These are phyloP conservation scores for Plasmodium falciparum DNA, from an alignment of 169 alveolate species.

Conservation along the genomic window DNA sequence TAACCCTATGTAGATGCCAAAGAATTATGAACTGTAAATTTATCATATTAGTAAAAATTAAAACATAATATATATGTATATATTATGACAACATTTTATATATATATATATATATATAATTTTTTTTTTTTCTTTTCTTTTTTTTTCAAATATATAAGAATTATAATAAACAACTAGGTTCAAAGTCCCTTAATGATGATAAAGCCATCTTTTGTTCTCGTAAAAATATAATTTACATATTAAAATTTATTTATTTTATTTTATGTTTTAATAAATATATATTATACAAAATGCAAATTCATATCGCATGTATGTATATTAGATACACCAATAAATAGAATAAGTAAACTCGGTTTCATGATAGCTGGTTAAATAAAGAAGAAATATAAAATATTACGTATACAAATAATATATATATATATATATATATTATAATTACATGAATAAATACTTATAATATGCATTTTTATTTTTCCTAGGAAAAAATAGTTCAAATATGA, in stretches of 20 bases:
- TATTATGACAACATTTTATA: neutral
- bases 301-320: neutral
- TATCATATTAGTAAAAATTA: conserved; percentile 46
- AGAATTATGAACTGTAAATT: conserved; percentile 49
- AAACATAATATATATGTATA: neutral
- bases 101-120: neutral
- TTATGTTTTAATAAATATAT: no score
- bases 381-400: neutral
- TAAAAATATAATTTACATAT: conserved; percentile 4
- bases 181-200: neutral
- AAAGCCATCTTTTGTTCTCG: conserved; percentile 40
- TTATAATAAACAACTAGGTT: conserved; percentile 32
- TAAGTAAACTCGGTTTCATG: conserved; percentile 34
- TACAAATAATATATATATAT: neutral
- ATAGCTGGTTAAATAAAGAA: conserved; percentile 48
- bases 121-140: neutral
- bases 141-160: neutral
- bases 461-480: neutral
- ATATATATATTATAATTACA: neutral
- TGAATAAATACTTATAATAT: neutral
- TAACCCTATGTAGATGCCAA: conserved; percentile 22
- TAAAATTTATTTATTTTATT: no score
- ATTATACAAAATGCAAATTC: no score
- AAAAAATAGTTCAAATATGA: neutral
- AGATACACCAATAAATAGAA: conserved; percentile 50